phyloP scores from a whole-genome alignment of 371 early-diverging fungal genomes.

The Cokeromyces recurvatus region DNA sequence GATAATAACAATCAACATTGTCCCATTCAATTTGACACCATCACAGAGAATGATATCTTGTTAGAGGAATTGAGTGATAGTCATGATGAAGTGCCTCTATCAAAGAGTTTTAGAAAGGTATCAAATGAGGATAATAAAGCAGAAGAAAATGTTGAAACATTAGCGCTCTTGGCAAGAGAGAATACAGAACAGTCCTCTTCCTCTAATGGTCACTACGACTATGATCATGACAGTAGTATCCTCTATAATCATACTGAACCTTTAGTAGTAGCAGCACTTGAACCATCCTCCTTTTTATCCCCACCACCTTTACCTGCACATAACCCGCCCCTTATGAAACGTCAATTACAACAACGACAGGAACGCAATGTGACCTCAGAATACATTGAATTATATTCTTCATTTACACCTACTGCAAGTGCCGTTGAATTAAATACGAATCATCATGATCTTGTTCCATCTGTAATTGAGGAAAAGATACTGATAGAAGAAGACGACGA shows the following conservation, averaged over 20 bases:
- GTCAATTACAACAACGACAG: neutral
- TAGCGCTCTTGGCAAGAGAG: too few relatives aligned
- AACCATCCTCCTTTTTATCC: too few relatives aligned
- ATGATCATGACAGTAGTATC: too few relatives aligned
- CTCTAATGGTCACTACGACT: too few relatives aligned
- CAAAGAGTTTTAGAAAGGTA: too few relatives aligned
- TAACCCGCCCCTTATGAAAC: neutral
- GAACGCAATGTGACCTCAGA: constrained; percentile 20
- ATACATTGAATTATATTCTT: constrained; percentile 19
- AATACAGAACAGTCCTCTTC: too few relatives aligned
- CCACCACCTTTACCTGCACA: neutral
- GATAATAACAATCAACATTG: neutral
- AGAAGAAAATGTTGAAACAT: neutral
- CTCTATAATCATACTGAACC: too few relatives aligned
- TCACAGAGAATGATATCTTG: neutral
- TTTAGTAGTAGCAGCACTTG: too few relatives aligned
- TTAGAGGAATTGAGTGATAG: too few relatives aligned
- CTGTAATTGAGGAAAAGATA: neutral
- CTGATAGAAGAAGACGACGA: neutral
- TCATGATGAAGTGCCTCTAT: too few relatives aligned
- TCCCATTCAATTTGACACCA: constrained; percentile 3
- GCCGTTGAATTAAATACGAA: neutral
- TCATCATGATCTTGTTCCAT: neutral
- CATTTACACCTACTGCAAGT: constrained; percentile 19
- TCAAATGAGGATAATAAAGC: neutral